phyloP scores from a whole-genome alignment of 1,284 basidiomycete species.

The Chiua sp. region DNA sequence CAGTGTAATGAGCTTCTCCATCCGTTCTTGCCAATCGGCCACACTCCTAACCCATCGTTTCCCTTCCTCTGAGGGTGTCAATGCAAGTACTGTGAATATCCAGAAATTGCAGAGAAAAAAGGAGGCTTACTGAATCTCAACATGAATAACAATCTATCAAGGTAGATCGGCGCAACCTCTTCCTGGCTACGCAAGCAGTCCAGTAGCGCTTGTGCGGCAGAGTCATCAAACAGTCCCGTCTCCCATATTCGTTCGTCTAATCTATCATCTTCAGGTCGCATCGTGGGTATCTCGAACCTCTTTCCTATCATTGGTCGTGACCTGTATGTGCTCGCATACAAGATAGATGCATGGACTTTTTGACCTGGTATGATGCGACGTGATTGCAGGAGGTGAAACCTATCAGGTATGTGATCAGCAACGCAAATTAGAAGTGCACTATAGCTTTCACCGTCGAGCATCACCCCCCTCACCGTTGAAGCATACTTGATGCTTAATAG shows the following conservation, averaged over 20 bases:
- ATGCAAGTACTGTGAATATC: neutral
- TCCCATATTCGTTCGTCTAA: conserved; percentile 28
- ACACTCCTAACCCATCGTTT: conserved; percentile 21
- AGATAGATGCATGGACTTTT: too few species aligned
- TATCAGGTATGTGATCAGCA: conserved; percentile 10
- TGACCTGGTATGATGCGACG: conserved; percentile 35
- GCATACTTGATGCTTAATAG: conserved; percentile 32
- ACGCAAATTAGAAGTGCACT: neutral
- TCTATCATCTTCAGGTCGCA: conserved; percentile 5
- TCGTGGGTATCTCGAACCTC: conserved; percentile 30
- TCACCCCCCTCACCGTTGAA: conserved; percentile 14
- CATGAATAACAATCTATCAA: too few species aligned
- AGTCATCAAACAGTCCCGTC: conserved; percentile 27
- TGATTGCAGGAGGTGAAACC: conserved; percentile 22
- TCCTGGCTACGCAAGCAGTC: conserved; percentile 8
- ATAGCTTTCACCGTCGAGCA: conserved; percentile 17
- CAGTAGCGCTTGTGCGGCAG: conserved; percentile 23
- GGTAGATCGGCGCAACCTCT: conserved; percentile 22
- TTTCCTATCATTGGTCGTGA: too few species aligned
- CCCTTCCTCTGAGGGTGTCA: conserved; percentile 31
- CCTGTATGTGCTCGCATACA: too few species aligned
- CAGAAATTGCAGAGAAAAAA: neutral
- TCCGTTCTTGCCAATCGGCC: conserved; percentile 10
- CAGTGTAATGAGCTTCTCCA: conserved; percentile 18
- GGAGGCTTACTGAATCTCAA: conserved; percentile 23